A percentile compares a stretch with the other conserved stretches of the same genome.
phyloP scores from a whole-genome alignment of 148 eudicot genomes.

The Oxyria digyna region DNA sequence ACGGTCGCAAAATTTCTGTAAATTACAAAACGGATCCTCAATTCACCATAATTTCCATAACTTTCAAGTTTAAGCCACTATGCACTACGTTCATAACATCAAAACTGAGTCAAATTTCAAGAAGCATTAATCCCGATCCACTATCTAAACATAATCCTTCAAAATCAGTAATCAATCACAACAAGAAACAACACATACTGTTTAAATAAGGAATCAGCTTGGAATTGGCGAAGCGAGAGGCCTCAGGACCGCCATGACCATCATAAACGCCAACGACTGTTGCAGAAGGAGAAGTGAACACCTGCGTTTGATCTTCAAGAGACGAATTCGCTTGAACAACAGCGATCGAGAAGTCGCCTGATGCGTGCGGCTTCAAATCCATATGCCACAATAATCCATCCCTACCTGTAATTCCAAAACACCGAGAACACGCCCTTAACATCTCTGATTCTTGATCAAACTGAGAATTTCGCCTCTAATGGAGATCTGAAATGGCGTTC shows the following conservation, averaged over 20 bases:
- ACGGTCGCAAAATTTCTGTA: not conserved
- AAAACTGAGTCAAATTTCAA: not conserved
- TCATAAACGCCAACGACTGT: slow-evolving; percentile 84
- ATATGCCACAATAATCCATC: slow-evolving; percentile 47
- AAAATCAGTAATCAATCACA: not conserved
- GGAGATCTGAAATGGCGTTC: not conserved
- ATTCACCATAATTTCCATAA: not conserved
- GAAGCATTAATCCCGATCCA: too few relatives aligned
- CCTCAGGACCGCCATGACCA: slow-evolving; percentile 93
- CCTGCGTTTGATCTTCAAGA: slow-evolving; percentile 83
- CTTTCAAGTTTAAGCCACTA: not conserved
- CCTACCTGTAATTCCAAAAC: slow-evolving; percentile 3
- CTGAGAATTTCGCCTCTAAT: not conserved
- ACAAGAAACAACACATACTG: slow-evolving; percentile 23
- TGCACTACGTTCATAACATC: not conserved
- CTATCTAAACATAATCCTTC: too few relatives aligned
- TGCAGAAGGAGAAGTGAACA: slow-evolving; percentile 51
- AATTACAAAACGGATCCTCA: not conserved
- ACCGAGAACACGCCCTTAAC: slow-evolving; percentile 9
- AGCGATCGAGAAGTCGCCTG: slow-evolving; percentile 81
- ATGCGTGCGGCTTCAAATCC: slow-evolving; percentile 77
- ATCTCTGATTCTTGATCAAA: not conserved
- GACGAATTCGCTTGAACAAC: slow-evolving; percentile 83
- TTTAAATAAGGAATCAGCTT: slow-evolving; percentile 46
- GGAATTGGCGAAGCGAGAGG: slow-evolving; percentile 60